Conservation (phyloP, 495 filamentous ascomycete species). For the Melanomma pulvis-pyrius region DNA sequence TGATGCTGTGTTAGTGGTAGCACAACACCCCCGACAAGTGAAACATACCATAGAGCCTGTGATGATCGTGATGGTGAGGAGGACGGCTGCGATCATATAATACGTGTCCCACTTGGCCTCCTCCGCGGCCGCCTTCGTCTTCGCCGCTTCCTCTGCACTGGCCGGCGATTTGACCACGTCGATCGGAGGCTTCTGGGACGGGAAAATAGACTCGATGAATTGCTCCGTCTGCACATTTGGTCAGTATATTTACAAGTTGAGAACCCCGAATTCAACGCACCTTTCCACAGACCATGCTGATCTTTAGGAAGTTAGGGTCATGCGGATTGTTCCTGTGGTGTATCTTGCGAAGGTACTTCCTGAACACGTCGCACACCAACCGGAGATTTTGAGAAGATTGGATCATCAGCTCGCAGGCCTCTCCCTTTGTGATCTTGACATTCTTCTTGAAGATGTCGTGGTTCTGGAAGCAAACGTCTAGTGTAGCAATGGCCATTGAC, state of each 20-base stretch:
- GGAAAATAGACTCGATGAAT: slow-evolving; percentile 95
- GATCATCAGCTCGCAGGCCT: slow-evolving; percentile 88
- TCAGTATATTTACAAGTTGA: slow-evolving; percentile 12
- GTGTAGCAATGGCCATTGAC: slow-evolving; percentile 93
- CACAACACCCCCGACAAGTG: not conserved
- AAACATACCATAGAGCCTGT: slow-evolving; percentile 66
- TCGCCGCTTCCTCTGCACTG: slow-evolving; percentile 51
- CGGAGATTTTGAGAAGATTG: slow-evolving; percentile 88
- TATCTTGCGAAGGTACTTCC: slow-evolving; percentile 73
- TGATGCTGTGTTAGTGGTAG: slow-evolving; percentile 40
- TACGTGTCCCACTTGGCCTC: slow-evolving; percentile 61
- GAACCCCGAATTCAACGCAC: slow-evolving; percentile 55
- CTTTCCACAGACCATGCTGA: slow-evolving; percentile 87
- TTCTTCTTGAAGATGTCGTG: slow-evolving; percentile 82
- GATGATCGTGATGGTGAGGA: slow-evolving; percentile 62
- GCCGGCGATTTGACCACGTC: slow-evolving; percentile 45
- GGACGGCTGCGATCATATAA: slow-evolving; percentile 64
- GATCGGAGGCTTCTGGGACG: slow-evolving; percentile 60
- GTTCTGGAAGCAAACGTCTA: slow-evolving; percentile 91
- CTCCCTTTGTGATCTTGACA: slow-evolving; percentile 94
- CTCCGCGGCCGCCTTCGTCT: slow-evolving; percentile 54
- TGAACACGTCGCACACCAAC: slow-evolving; percentile 78
- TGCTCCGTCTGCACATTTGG: slow-evolving; percentile 76
- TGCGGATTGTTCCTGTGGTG: slow-evolving; percentile 92
- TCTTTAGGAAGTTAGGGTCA: slow-evolving; percentile 92